A percentile compares a stretch with the other conserved stretches of the same genome.
Evolutionary conservation across 192 early-diverging fungal species (phyloP).

Genomic region (Helicostylum pulchrum): DNA sequence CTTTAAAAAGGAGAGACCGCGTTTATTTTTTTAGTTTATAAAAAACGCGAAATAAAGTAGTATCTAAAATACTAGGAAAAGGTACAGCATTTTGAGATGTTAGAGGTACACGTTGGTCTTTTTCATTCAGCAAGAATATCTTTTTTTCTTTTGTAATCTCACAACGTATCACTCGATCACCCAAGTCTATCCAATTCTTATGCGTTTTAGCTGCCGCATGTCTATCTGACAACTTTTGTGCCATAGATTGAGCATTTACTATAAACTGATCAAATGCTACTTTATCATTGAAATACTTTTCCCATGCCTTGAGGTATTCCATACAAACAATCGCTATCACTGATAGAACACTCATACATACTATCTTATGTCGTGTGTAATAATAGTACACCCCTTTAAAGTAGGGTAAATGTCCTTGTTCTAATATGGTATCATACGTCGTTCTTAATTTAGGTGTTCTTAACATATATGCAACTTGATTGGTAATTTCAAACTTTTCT

Average conservation of each 20-base stretch:
- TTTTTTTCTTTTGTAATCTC: slow-evolving; percentile 5
- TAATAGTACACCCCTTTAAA: not conserved
- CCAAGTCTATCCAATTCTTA: slow-evolving; percentile 8
- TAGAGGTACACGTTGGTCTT: slow-evolving; percentile 1
- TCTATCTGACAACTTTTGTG: not conserved
- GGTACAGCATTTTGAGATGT: not conserved
- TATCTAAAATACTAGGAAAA: too few species aligned
- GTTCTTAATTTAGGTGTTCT: not conserved
- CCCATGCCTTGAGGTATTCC: slow-evolving; percentile 8
- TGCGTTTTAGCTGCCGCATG: slow-evolving; percentile 7
- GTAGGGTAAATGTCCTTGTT: slow-evolving; percentile 1
- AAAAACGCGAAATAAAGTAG: too few species aligned
- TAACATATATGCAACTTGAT: not conserved
- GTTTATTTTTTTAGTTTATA: too few species aligned
- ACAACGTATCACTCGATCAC: slow-evolving; percentile 3
- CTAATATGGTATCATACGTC: not conserved
- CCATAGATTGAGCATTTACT: slow-evolving; percentile 3
- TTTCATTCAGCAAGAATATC: slow-evolving; percentile 3
- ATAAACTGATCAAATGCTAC: not conserved
- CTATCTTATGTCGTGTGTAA: not conserved
- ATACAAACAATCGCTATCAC: not conserved
- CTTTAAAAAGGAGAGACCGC: too few species aligned
- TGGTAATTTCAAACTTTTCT: not conserved
- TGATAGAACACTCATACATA: not conserved
- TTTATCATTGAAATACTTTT: not conserved